Evolutionary conservation across 1,284 basidiomycete species (phyloP), one percentile per base, ranked within the genome.

Genomic region (Meripilus lineatus): DNA sequence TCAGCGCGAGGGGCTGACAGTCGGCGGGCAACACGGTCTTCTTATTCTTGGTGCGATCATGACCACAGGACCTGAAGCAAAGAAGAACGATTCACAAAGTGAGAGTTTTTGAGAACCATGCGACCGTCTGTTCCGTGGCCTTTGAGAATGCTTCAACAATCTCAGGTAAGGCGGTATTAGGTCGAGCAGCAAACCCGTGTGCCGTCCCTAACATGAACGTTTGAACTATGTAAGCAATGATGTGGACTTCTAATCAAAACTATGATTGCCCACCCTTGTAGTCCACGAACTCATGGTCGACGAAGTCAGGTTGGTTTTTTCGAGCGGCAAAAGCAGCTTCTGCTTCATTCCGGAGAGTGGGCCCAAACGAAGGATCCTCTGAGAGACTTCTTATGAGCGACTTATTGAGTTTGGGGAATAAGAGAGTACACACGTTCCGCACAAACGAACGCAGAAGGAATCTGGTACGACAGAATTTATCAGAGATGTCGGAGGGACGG

Each of bases 341-440:
- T 4, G 70, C 62, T 43, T 71, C 52, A 20, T 66, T 55, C 8
- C 74, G 68, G 5, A 68, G 50, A 14, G 58, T 41, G 3, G 63
- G 52, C 5, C 59, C 55, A 58, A 84, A 77, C 17, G 59, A 54
- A 10, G 63, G 52, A 51, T 85, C 82, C 36, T 79, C 78, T 79
- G 42, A 2, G 22, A 5, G 6, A 37, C 25, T 17, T 11, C n/a
- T 3, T 40, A 44, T 15, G n/a, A 34, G 42, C 30, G 32, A 21
- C 25, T 24, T n/a, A 36, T 39, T 14, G 20, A 35, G 35, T 5
- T 18, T 14, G 25, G 18, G 38, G n/a, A n/a, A n/a, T n/a, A n/a
- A n/a, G n/a, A n/a, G n/a, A n/a, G n/a, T n/a, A 22, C 52, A 17
- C 40, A 78, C 77, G 72, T 66, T 83, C 75, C 2, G 80, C 76